Percentiles rank a stretch among this genome's conserved stretches.
Evolutionary conservation across 116 monocot species (phyloP).

Genomic region (Papilionanthe hybrid): DNA sequence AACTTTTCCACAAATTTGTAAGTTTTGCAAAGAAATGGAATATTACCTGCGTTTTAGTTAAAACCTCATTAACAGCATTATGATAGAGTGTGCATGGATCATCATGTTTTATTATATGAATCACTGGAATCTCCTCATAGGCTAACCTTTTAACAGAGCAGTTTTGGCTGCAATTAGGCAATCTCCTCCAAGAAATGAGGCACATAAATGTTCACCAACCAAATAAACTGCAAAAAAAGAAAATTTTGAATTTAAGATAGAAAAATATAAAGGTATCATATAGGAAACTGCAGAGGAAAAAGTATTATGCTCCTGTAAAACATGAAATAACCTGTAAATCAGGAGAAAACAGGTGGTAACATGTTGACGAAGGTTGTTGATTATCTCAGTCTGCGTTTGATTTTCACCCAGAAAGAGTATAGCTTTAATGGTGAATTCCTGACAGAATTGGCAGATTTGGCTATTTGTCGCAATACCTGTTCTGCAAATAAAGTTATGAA

Average conservation of each 20-base stretch:
- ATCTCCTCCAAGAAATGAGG: slow-evolving; percentile 65
- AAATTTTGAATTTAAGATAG: not conserved
- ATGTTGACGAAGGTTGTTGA: slow-evolving; percentile 39
- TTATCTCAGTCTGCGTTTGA: slow-evolving; percentile 42
- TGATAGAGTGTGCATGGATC: slow-evolving; percentile 65
- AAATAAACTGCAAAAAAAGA: slow-evolving; percentile 47
- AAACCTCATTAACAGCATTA: slow-evolving; percentile 36
- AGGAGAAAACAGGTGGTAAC: slow-evolving; percentile 35
- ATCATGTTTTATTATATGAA: slow-evolving; percentile 23
- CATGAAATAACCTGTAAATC: slow-evolving; percentile 13
- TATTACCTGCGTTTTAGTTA: slow-evolving; percentile 56
- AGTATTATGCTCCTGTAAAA: not conserved
- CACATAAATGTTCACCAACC: slow-evolving; percentile 65
- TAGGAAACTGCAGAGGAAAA: not conserved
- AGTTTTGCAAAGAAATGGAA: not conserved
- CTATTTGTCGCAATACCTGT: slow-evolving; percentile 12
- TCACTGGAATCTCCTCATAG: slow-evolving; percentile 21
- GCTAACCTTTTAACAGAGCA: slow-evolving; percentile 62
- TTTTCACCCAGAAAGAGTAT: slow-evolving; percentile 43
- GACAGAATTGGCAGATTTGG: slow-evolving; percentile 52
- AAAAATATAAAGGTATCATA: not conserved
- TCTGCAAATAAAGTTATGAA: not conserved
- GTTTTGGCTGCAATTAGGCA: slow-evolving; percentile 39
- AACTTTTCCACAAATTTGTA: not conserved
- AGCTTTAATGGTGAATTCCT: slow-evolving; percentile 43